A percentile compares a stretch with the other conserved stretches of the same genome.
These are phyloP conservation scores for Cladophialophora psammophila DNA, from an alignment of 2,329 filamentous ascomycete genomes.

Conservation along the genomic window DNA sequence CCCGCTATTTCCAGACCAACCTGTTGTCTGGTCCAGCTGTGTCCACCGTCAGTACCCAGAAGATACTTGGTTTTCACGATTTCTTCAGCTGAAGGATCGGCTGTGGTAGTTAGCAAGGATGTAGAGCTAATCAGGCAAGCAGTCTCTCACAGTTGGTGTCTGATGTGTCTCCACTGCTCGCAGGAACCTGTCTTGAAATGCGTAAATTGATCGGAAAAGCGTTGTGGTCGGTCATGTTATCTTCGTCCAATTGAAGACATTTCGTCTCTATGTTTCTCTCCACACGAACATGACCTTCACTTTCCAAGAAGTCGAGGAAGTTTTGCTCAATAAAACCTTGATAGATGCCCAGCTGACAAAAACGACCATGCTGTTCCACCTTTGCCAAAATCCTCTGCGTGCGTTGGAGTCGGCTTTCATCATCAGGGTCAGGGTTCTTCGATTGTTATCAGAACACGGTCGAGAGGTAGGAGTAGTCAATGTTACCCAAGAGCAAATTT, in stretches of 20 bases:
- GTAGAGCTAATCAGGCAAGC: too few species aligned
- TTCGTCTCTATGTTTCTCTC: slow-evolving; percentile 58
- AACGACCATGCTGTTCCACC: slow-evolving; percentile 66
- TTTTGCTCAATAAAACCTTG: slow-evolving; percentile 75
- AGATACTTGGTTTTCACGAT: slow-evolving; percentile 51
- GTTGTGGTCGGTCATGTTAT: slow-evolving; percentile 58
- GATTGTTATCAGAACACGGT: neutral
- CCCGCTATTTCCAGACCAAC: slow-evolving; percentile 54
- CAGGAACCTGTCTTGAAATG: slow-evolving; percentile 50
- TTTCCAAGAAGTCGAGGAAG: slow-evolving; percentile 65
- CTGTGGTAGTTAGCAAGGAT: too few species aligned
- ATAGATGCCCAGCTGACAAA: slow-evolving; percentile 73
- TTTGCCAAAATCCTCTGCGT: slow-evolving; percentile 69
- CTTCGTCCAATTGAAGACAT: slow-evolving; percentile 46
- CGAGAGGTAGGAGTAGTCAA: neutral
- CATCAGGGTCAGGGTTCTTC: slow-evolving; percentile 61
- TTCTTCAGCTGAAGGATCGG: neutral
- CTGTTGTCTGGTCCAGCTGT: slow-evolving; percentile 68
- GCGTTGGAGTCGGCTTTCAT: slow-evolving; percentile 62
- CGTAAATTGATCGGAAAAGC: slow-evolving; percentile 66
- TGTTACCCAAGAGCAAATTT: slow-evolving; percentile 60
- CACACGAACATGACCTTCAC: slow-evolving; percentile 31
- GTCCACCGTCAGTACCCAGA: slow-evolving; percentile 72
- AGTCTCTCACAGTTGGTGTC: slow-evolving; percentile 36
- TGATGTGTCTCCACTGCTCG: neutral